Percentiles rank a stretch among this genome's conserved stretches.
Conservation (phyloP, 345 rosid genomes). For the Rhizophora mangle region DNA sequence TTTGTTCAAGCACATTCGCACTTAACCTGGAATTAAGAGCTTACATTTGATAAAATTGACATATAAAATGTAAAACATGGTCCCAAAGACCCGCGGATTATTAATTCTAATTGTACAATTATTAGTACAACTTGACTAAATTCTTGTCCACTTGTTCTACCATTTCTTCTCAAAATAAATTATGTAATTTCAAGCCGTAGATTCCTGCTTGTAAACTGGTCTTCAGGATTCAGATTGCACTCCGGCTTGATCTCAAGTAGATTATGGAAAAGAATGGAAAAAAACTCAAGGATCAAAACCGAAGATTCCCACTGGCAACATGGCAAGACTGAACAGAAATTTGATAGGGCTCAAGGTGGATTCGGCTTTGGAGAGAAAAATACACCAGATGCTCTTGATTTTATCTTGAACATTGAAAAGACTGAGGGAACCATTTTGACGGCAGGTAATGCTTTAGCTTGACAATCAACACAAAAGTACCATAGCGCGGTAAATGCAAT, state of each 20-base stretch:
- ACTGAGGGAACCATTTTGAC: constrained; percentile 45
- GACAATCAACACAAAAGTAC: constrained; percentile 38
- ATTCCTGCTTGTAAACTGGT: neutral
- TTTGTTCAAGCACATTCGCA: too few species aligned
- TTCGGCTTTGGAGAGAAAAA: neutral
- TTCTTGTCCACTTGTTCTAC: too few species aligned
- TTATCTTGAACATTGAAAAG: constrained; percentile 23
- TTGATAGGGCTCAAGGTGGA: neutral
- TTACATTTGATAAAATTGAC: too few species aligned
- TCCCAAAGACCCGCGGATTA: neutral
- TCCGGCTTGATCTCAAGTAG: too few species aligned
- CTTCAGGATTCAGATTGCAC: too few species aligned
- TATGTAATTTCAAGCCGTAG: neutral
- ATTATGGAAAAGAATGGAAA: neutral
- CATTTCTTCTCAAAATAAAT: neutral
- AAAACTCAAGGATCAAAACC: neutral
- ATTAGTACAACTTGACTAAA: neutral
- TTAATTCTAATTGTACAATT: neutral
- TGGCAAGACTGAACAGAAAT: neutral
- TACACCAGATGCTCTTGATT: neutral
- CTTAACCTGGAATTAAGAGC: too few species aligned
- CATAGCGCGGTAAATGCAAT: constrained; percentile 60
- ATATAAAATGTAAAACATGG: too few species aligned
- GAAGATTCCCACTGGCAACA: neutral
- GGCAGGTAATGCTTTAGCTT: constrained; percentile 38